phyloP scores from a whole-genome alignment of 176 grass and related monocot species.

The Aegilops longissima region DNA sequence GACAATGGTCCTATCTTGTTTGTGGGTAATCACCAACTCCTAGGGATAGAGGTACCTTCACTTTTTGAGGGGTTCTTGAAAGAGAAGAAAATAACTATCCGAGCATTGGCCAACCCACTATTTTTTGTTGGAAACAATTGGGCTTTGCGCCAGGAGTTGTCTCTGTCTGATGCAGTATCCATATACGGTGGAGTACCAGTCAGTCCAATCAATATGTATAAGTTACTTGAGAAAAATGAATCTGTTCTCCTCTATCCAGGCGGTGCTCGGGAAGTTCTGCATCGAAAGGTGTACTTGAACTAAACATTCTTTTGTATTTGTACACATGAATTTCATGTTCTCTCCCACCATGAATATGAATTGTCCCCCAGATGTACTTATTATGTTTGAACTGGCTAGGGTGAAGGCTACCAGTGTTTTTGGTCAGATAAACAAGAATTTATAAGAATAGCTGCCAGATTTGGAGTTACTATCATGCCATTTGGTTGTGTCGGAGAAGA shows the following conservation, averaged over 20 bases:
- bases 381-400: conserved; percentile 36
- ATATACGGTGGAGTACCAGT: conserved; percentile 56
- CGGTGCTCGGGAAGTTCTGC: conserved; percentile 69
- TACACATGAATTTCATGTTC: too few species aligned
- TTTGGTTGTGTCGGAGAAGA: conserved; percentile 91
- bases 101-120: conserved; percentile 42
- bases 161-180: conserved; percentile 32
- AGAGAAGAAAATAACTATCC: conserved; percentile 45
- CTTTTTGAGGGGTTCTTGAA: conserved; percentile 61
- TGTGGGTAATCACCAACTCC: conserved; percentile 66
- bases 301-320: too few species aligned
- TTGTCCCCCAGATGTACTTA: not conserved
- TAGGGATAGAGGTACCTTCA: conserved; percentile 57
- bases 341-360: too few species aligned
- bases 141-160: conserved; percentile 41
- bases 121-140: conserved; percentile 41
- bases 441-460: conserved; percentile 86
- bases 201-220: conserved; percentile 76
- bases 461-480: conserved; percentile 81
- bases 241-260: conserved; percentile 79
- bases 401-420: conserved; percentile 75
- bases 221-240: conserved; percentile 49
- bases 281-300: conserved; percentile 52
- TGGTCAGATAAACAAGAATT: conserved; percentile 90
- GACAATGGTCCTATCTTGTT: conserved; percentile 68